A percentile compares a stretch with the other conserved stretches of the same genome.
Conservation (phyloP, 2,329 filamentous ascomycete genomes). For the Lachnum nothofagi region DNA sequence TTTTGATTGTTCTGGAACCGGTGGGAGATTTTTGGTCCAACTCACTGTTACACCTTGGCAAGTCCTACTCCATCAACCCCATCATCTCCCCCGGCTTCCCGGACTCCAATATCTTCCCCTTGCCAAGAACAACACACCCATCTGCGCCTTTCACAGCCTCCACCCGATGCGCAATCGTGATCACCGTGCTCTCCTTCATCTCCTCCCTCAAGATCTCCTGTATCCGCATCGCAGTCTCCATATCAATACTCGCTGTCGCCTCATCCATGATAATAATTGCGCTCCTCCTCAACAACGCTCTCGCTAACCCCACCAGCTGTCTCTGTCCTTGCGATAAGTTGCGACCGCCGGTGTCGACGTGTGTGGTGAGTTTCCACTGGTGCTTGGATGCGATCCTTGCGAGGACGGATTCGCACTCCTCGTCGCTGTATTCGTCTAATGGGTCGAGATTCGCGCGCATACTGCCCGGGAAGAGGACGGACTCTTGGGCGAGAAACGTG, state of each 20-base stretch:
- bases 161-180: conserved; percentile 60
- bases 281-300: conserved; percentile 57
- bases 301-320: conserved; percentile 58
- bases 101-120: conserved; percentile 25
- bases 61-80: conserved; percentile 14
- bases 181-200: conserved; percentile 54
- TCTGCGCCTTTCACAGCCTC: conserved; percentile 57
- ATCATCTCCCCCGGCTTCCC: conserved; percentile 16
- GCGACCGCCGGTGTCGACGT: conserved; percentile 55
- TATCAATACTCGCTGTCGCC: conserved; percentile 60
- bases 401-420: conserved; percentile 49
- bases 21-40: too few species aligned
- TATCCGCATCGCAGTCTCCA: conserved; percentile 53
- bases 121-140: conserved; percentile 34
- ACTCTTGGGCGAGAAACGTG: conserved; percentile 64
- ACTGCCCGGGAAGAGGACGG: conserved; percentile 58
- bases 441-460: conserved; percentile 61
- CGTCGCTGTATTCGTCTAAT: conserved; percentile 50
- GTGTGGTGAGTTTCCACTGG: conserved; percentile 50
- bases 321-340: conserved; percentile 62
- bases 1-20: too few species aligned
- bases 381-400: conserved; percentile 50
- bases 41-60: too few species aligned
- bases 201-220: conserved; percentile 52
- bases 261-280: conserved; percentile 62